phyloP scores from a whole-genome alignment of 179 eudicot genomes.

The Camellia oleifera region DNA sequence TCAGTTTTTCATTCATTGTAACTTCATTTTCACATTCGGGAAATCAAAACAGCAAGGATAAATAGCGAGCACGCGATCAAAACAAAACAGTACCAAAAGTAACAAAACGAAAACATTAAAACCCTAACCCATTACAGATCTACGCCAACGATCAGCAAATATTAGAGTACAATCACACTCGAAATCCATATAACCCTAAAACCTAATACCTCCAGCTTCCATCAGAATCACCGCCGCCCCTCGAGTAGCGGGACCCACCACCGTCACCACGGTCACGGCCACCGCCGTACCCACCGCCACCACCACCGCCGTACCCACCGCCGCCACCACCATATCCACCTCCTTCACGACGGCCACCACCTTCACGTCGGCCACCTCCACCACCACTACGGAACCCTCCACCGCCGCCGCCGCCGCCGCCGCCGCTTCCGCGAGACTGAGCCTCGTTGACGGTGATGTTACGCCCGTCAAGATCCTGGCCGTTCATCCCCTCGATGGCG shows the following conservation, averaged over 20 bases:
- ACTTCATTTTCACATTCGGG: too few relatives aligned
- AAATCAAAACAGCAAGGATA: too few relatives aligned
- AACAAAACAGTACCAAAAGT: too few relatives aligned
- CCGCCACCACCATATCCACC: slow-evolving; percentile 29
- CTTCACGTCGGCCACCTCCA: slow-evolving; percentile 28
- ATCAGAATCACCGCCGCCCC: slow-evolving; percentile 42
- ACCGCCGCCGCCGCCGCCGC: slow-evolving; percentile 44
- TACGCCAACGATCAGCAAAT: too few relatives aligned
- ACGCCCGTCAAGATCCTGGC: slow-evolving; percentile 74
- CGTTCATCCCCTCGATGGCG: slow-evolving; percentile 78
- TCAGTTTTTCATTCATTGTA: too few relatives aligned
- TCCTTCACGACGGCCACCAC: slow-evolving; percentile 26
- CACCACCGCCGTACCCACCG: slow-evolving; percentile 23
- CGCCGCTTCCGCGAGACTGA: slow-evolving; percentile 75
- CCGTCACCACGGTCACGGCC: slow-evolving; percentile 31
- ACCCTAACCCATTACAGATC: too few relatives aligned
- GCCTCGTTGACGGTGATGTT: slow-evolving; percentile 93
- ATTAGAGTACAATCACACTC: too few relatives aligned
- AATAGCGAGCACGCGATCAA: too few relatives aligned
- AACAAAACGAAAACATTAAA: too few relatives aligned
- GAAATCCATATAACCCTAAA: too few relatives aligned
- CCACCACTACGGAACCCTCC: slow-evolving; percentile 23
- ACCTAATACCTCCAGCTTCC: slow-evolving; percentile 28
- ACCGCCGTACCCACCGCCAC: slow-evolving; percentile 2
- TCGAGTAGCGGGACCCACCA: slow-evolving; percentile 26